Conservation (phyloP, 2,329 filamentous ascomycete genomes). For the Alternaria atra region DNA sequence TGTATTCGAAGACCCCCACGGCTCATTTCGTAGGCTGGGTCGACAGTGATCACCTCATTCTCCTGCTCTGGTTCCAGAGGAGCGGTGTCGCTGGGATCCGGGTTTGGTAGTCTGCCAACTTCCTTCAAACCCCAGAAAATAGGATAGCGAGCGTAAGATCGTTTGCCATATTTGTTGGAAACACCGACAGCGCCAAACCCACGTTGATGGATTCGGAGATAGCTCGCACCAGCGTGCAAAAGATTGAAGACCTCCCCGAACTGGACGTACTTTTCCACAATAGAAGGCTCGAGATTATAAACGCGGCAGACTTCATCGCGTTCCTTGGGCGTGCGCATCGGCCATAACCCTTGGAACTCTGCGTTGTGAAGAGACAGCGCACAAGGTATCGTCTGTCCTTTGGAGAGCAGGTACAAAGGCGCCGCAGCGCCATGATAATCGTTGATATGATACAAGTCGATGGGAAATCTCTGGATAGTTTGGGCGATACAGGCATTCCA, state of each 20-base stretch:
- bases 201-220: constrained; percentile 71
- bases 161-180: constrained; percentile 69
- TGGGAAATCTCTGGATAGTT: constrained; percentile 65
- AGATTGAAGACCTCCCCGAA: constrained; percentile 76
- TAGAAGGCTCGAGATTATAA: constrained; percentile 67
- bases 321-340: constrained; percentile 61
- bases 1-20: neutral
- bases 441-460: neutral
- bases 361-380: neutral
- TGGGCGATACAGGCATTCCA: constrained; percentile 77
- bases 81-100: constrained; percentile 70
- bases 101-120: constrained; percentile 69
- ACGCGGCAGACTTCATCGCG: constrained; percentile 70
- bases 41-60: neutral
- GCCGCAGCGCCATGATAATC: neutral
- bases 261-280: constrained; percentile 69
- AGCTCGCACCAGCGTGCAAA: constrained; percentile 71
- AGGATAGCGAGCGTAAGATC: constrained; percentile 71
- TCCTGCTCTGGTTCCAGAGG: constrained; percentile 62
- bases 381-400: neutral
- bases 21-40: neutral
- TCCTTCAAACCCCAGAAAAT: constrained; percentile 74
- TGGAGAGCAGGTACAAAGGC: neutral
- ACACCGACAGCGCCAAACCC: constrained; percentile 61
- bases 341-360: neutral